phyloP scores from a whole-genome alignment of 73 alveolate species.

The Paraurostyla sp. region DNA sequence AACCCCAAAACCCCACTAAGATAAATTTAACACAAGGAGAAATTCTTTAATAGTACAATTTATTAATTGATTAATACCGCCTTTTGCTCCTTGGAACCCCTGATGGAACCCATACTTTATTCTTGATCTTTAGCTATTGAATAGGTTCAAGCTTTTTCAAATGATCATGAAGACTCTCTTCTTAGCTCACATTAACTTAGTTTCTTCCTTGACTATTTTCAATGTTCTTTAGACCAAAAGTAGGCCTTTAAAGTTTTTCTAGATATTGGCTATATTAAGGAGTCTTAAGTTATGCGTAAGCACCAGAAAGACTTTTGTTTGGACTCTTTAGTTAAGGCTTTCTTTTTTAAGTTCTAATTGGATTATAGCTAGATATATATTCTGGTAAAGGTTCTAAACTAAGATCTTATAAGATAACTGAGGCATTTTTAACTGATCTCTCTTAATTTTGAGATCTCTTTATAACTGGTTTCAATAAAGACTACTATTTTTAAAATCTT shows the following conservation, averaged over 20 bases:
- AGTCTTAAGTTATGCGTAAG: too few species aligned
- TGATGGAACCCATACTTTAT: not conserved
- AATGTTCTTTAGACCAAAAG: too few species aligned
- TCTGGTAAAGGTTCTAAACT: conserved; percentile 15
- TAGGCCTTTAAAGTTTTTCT: too few species aligned
- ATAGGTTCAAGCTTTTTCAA: not conserved
- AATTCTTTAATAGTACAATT: conserved; percentile 6
- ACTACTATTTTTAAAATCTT: not conserved
- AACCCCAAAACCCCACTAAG: too few species aligned
- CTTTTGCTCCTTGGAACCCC: not conserved
- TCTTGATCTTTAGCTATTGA: not conserved
- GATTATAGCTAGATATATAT: too few species aligned
- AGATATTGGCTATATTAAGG: too few species aligned
- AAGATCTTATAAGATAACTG: not conserved
- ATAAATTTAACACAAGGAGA: not conserved
- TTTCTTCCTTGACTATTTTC: not conserved
- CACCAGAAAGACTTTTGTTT: not conserved
- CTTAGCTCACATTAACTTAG: not conserved
- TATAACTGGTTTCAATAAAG: not conserved
- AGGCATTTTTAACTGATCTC: not conserved
- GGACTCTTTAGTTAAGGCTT: not conserved
- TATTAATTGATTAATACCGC: not conserved
- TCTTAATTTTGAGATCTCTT: not conserved
- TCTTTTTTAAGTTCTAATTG: not conserved
- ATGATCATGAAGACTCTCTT: not conserved